These are phyloP conservation scores for Daldinia sp. DNA, from an alignment of 2,329 filamentous ascomycete species.

Conservation along the genomic window DNA sequence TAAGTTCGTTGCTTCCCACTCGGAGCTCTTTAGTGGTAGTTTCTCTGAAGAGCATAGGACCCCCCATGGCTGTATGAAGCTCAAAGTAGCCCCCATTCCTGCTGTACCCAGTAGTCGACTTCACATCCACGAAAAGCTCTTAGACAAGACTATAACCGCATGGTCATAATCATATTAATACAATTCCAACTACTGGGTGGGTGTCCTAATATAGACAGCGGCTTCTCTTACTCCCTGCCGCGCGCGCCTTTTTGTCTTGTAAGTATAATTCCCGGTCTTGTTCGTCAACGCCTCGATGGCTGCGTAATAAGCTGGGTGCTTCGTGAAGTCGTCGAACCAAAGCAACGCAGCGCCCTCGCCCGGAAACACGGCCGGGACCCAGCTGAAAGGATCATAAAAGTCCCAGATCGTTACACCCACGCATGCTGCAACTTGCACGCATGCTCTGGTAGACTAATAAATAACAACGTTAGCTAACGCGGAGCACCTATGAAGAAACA, in stretches of 20 bases:
- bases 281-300: slow-evolving; percentile 54
- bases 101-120: not conserved
- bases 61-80: not conserved
- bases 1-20: not conserved
- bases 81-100: not conserved
- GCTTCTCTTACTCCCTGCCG: not conserved
- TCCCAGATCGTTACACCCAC: slow-evolving; percentile 54
- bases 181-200: not conserved
- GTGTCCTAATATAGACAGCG: not conserved
- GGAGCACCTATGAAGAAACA: not conserved
- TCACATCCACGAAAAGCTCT: not conserved
- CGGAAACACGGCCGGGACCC: slow-evolving; percentile 57
- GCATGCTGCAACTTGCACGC: slow-evolving; percentile 49
- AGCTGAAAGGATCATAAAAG: slow-evolving; percentile 55
- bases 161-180: not conserved
- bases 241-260: not conserved
- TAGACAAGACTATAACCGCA: not conserved
- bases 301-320: slow-evolving; percentile 59
- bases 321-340: slow-evolving; percentile 58
- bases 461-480: slow-evolving; percentile 8
- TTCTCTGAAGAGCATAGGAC: not conserved
- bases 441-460: slow-evolving; percentile 47
- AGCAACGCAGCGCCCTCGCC: slow-evolving; percentile 58
- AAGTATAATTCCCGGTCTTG: slow-evolving; percentile 34
- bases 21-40: not conserved